Evolutionary conservation across 495 filamentous ascomycete species (phyloP).

Genomic region (Tuber umbilicatum): DNA sequence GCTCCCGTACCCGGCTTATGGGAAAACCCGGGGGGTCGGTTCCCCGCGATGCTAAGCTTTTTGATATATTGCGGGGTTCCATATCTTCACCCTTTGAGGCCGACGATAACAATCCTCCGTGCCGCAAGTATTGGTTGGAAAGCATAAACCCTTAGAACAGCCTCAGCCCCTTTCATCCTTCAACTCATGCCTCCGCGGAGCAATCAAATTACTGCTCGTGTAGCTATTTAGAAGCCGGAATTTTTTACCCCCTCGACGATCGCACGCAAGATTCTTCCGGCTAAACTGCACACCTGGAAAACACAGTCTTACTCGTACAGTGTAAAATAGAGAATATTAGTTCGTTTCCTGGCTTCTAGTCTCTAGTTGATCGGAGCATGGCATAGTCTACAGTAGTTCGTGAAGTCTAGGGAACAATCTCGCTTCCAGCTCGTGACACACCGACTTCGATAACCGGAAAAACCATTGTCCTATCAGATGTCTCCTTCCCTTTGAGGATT

Average conservation of each 20-base stretch:
- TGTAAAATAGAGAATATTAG: background rate
- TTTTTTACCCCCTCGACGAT: background rate
- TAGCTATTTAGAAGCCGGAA: background rate
- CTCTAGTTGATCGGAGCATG: background rate
- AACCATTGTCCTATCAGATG: background rate
- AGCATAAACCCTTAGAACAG: background rate
- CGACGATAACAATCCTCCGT: background rate
- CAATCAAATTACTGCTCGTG: background rate
- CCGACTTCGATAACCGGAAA: background rate
- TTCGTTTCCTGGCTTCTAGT: background rate
- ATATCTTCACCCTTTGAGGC: background rate
- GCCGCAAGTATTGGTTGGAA: background rate
- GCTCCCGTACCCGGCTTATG: background rate
- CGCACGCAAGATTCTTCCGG: background rate
- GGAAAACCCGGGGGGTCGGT: background rate
- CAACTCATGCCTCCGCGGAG: background rate
- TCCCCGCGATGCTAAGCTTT: background rate
- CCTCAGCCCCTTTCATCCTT: background rate
- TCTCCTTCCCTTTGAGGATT: background rate
- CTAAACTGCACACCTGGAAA: background rate
- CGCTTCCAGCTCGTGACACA: background rate
- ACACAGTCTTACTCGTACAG: background rate
- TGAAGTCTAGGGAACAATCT: background rate
- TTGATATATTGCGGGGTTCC: background rate
- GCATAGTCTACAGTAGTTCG: background rate